Base-by-base conservation (phyloP, 768 basidiomycete species). In the Lactarius deliciosus region DNA sequence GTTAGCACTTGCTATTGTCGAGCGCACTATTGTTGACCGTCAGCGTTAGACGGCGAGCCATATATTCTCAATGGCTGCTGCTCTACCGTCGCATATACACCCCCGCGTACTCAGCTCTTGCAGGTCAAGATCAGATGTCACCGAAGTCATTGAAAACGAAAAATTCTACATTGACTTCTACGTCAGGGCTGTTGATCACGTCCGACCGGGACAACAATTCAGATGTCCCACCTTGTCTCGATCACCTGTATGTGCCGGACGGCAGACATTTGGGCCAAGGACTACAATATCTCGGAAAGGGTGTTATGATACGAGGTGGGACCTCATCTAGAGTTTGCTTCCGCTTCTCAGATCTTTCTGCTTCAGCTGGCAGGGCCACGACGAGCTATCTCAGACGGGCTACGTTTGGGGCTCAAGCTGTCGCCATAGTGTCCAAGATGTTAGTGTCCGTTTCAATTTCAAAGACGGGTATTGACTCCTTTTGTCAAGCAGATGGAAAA, bases 241-340 rank as follows among this genome's bases (percentile, higher is more conserved):
- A 67, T 60, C 66, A 45, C 6, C 20, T 68, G 43, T 68, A 64
- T 8, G 8, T 56, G 25, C 66, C 63, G 16, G 63, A 64, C 8
- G 62, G 41, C 34, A 63, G 15, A 60, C 60, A 64, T 60, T 36
- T 40, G 5, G 58, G 63, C 41, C 57, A 32, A 53, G 54, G 59
- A 56, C n/a, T 64, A 43, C 58, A 50, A 60, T 68, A 41, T 60
- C 43, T 64, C n/a, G 66, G 66, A 47, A 64, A 64, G 41, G 66
- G 66, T 18, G 66, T 50, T 13, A 60, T 68, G 58, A 41, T 68
- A 16, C 66, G 66, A 68, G 66, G 66, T 64, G 38, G 30, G 62
- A 15, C 20, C n/a, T 56, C 40, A n/a, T 54, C 32, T 41, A 15
- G 38, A 16, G 2, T 25, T 28, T 11, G 61, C 47, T 7, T 55